Base-by-base conservation (phyloP, 2,329 filamentous ascomycete genomes). In the Alternaria arborescens region DNA sequence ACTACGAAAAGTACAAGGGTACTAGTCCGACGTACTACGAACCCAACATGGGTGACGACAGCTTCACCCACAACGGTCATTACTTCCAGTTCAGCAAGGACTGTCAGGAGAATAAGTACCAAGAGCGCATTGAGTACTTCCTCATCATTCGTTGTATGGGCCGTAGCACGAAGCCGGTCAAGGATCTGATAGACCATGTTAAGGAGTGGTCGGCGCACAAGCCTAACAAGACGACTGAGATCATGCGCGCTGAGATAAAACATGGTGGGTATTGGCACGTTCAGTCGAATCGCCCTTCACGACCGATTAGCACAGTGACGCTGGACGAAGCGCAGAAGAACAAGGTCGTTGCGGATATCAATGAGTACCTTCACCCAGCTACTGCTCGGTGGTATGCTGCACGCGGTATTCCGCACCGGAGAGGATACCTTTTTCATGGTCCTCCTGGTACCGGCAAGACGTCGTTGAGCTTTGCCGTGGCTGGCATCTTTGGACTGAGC, bases 391-490 rank as follows among this genome's bases (percentile, higher is more conserved):
- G 92, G 92, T 97, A 97, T 74, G 85, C 89, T 0, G 90, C 92
- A 67, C 86, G 92, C 7, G 93, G 93, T 1, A 94, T 97, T 30
- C 93, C 93, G 0, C 96, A 96, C 75, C 87, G 93, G 14, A 85
- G 93, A 5, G 93, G 93, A 0, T 97, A 95, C 71, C 85, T 97
- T 0, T 87, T 97, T 16, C 84, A 94, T 65, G 93, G 93, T 0
- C 91, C 92, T 0, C 91, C 91, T 0, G 91, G 92, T 1, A 94
- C 91, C 0, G 91, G 92, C 14, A 95, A 94, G 78, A 91, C 88
- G 1, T 71, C 66, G 0, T 61, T 76, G n/a, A 71, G 67, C 1
- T 74, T 77, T 28, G 81, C 82, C 0, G 68, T 84, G 1, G 82
- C 82, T 11, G 81, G 82, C 1, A 77, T 83, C 36, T 84, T 84